Evolutionary conservation across 768 basidiomycete species (phyloP).

Genomic region (Kwoniella newhampshirensis): DNA sequence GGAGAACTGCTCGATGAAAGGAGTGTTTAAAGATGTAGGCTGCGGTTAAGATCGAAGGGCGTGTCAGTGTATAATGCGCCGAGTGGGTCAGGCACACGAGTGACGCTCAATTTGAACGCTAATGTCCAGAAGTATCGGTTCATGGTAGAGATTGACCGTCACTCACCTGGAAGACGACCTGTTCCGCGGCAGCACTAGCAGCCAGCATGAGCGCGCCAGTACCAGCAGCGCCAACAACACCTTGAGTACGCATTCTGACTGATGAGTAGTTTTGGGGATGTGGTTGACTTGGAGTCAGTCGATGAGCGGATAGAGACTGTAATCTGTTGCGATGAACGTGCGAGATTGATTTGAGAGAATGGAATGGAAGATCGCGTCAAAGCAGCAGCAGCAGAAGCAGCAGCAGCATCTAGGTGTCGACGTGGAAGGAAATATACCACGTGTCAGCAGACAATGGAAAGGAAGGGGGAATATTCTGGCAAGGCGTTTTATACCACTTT

Average conservation of each 20-base stretch:
- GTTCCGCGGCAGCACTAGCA: constrained; percentile 33
- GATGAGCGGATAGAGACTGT: too few species aligned
- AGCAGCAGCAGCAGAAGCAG: background rate
- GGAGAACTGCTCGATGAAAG: constrained; percentile 96
- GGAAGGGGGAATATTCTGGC: constrained; percentile 5
- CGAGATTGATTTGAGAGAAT: background rate
- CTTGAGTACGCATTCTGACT: constrained; percentile 38
- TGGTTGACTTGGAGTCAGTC: too few species aligned
- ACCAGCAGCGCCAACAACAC: constrained; percentile 39
- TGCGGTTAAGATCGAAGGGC: constrained; percentile 53
- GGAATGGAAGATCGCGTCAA: constrained; percentile 20
- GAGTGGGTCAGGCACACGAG: too few species aligned
- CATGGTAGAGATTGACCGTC: background rate
- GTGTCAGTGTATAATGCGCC: background rate
- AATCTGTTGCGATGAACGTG: background rate
- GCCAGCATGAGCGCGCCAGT: constrained; percentile 37
- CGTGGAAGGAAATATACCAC: constrained; percentile 11
- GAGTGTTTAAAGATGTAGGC: constrained; percentile 76
- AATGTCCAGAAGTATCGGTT: background rate
- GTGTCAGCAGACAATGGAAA: constrained; percentile 3
- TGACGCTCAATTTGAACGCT: background rate
- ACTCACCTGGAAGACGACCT: constrained; percentile 41
- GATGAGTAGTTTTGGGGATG: too few species aligned
- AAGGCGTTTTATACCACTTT: constrained; percentile 9
- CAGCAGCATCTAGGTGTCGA: constrained; percentile 8